A percentile compares a stretch with the other conserved stretches of the same genome.
phyloP scores from a whole-genome alignment of 306 rosid genomes.

The Lagenaria siceraria region DNA sequence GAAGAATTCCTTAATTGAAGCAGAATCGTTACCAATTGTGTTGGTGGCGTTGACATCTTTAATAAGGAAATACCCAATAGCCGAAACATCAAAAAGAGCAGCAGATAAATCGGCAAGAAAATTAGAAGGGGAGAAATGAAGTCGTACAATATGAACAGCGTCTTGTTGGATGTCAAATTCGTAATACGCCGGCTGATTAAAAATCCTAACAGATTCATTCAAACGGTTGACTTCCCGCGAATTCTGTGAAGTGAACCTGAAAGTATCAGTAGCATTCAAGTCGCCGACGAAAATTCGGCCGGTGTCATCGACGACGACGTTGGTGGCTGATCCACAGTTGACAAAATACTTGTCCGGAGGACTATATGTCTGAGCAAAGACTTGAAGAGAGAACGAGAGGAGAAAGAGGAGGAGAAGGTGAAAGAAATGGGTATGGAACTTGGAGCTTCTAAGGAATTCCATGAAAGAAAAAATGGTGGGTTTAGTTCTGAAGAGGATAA shows the following conservation, averaged over 20 bases:
- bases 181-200: constrained; percentile 14
- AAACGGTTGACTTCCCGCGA: background rate
- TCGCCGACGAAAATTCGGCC: constrained; percentile 24
- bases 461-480: background rate
- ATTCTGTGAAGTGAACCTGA: background rate
- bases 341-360: background rate
- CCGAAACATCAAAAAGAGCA: constrained; percentile 26
- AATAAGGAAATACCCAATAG: constrained; percentile 17
- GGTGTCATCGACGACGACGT: background rate
- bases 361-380: background rate
- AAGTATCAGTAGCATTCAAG: background rate
- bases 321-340: background rate
- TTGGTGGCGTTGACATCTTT: constrained; percentile 15
- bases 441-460: background rate
- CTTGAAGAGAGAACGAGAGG: background rate
- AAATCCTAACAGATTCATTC: constrained; percentile 22
- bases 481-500: background rate
- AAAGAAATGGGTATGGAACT: background rate
- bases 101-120: constrained; percentile 15
- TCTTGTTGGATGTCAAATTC: constrained; percentile 3
- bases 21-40: background rate
- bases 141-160: constrained; percentile 28
- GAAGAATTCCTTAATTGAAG: constrained; percentile 23
- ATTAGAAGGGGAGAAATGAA: constrained; percentile 27
- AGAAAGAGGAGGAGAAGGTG: background rate